Percentiles rank a stretch among this genome's conserved stretches.
Evolutionary conservation across 305 asterid species (phyloP).

Genomic region (Galium porrigens): DNA sequence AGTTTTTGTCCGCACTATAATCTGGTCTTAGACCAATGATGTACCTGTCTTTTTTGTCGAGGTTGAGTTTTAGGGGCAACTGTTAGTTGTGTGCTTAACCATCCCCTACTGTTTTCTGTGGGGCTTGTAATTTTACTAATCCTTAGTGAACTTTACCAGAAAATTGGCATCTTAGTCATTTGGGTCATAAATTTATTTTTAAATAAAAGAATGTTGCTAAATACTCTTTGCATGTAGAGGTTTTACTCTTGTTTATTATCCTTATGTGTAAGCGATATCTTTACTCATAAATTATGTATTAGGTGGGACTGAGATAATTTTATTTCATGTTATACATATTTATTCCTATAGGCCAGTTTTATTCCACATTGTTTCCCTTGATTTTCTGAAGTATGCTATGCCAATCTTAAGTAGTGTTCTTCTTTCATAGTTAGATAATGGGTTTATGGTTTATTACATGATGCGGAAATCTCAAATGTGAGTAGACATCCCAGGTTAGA

Average conservation of each 20-base stretch:
- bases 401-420: background rate
- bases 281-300: background rate
- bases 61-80: background rate
- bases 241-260: background rate
- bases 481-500: background rate
- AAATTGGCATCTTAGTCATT: background rate
- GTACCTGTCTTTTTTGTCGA: background rate
- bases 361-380: background rate
- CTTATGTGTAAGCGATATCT: background rate
- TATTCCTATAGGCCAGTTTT: background rate
- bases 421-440: background rate
- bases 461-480: background rate
- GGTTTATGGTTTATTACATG: background rate
- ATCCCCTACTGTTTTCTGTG: background rate
- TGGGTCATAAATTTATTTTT: background rate
- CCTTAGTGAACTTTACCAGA: background rate
- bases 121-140: background rate
- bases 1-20: slow-evolving; percentile 13
- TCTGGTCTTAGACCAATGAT: background rate
- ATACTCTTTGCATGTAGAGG: background rate
- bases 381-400: background rate
- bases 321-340: background rate
- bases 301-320: slow-evolving; percentile 3
- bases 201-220: background rate
- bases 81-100: background rate